These are phyloP conservation scores for Lathyrus sativus DNA, from an alignment of 306 rosid species.

Conservation along the genomic window DNA sequence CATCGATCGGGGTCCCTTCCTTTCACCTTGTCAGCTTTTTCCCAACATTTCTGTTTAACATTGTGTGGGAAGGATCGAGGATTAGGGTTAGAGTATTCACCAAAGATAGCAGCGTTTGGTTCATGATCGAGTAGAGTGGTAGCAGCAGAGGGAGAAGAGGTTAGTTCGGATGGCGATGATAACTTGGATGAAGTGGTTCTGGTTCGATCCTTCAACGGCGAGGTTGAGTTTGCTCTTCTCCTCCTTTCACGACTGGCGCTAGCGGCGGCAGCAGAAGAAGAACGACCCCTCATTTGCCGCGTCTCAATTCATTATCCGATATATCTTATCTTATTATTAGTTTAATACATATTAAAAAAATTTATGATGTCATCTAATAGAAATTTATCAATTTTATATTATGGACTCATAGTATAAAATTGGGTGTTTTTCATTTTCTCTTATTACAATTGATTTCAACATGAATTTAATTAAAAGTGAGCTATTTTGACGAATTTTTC, in stretches of 20 bases:
- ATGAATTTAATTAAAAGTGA: too few relatives aligned
- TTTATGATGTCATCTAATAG: too few relatives aligned
- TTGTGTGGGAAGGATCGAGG: conserved; percentile 75
- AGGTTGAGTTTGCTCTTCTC: conserved; percentile 57
- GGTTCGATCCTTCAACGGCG: conserved; percentile 66
- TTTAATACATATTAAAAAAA: too few relatives aligned
- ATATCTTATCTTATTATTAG: background rate
- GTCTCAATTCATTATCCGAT: background rate
- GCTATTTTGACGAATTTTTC: too few relatives aligned
- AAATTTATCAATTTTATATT: too few relatives aligned
- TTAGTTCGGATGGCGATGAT: conserved; percentile 29
- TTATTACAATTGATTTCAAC: too few relatives aligned
- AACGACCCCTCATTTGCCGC: conserved; percentile 49
- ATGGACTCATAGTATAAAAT: too few relatives aligned
- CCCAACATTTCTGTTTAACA: conserved; percentile 89
- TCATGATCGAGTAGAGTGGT: conserved; percentile 46
- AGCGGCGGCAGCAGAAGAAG: background rate
- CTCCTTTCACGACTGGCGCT: conserved; percentile 28
- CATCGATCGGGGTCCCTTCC: conserved; percentile 94
- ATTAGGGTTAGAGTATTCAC: conserved; percentile 43
- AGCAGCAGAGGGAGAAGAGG: conserved; percentile 47
- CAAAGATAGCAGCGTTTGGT: conserved; percentile 38
- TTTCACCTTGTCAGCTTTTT: conserved; percentile 75
- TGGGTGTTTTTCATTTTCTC: too few relatives aligned
- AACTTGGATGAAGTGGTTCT: conserved; percentile 38